Conservation (phyloP, 2,329 filamentous ascomycete genomes). For the Phyllosticta citrichinensis region DNA sequence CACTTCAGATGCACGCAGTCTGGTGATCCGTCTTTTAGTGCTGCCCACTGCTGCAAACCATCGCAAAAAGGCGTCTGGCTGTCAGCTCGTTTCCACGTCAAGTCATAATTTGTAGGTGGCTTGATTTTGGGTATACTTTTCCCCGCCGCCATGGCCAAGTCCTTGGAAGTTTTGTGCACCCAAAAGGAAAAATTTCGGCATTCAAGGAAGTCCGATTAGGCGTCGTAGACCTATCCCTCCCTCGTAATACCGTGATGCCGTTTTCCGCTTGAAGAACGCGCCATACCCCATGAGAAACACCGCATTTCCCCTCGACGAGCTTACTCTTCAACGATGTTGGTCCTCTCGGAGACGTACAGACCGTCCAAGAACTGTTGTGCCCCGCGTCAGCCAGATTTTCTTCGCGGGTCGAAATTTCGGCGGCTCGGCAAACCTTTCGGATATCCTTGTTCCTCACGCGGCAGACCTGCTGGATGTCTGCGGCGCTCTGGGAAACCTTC, state of each 20-base stretch:
- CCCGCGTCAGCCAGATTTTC: background rate
- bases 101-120: background rate
- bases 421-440: slow-evolving; percentile 65
- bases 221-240: slow-evolving; percentile 8
- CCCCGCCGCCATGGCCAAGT: background rate
- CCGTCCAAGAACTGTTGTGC: slow-evolving; percentile 90
- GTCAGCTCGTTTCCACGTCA: background rate
- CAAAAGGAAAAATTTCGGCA: slow-evolving; percentile 10
- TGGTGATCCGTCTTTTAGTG: no score
- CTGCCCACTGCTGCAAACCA: background rate
- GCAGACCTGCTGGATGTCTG: slow-evolving; percentile 99
- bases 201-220: slow-evolving; percentile 10
- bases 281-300: slow-evolving; percentile 11
- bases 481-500: slow-evolving; percentile 93
- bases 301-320: slow-evolving; percentile 8
- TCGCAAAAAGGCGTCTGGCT: background rate
- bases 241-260: slow-evolving; percentile 12
- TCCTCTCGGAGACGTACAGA: slow-evolving; percentile 98
- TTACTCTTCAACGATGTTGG: slow-evolving; percentile 71
- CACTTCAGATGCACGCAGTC: no score
- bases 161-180: background rate
- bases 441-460: slow-evolving; percentile 99
- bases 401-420: background rate
- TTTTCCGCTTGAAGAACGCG: slow-evolving; percentile 11
- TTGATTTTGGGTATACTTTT: background rate